Percentiles rank a stretch among this genome's conserved stretches.
Conservation (phyloP, 495 filamentous ascomycete species). For the Podospora pseudopauciseta region DNA sequence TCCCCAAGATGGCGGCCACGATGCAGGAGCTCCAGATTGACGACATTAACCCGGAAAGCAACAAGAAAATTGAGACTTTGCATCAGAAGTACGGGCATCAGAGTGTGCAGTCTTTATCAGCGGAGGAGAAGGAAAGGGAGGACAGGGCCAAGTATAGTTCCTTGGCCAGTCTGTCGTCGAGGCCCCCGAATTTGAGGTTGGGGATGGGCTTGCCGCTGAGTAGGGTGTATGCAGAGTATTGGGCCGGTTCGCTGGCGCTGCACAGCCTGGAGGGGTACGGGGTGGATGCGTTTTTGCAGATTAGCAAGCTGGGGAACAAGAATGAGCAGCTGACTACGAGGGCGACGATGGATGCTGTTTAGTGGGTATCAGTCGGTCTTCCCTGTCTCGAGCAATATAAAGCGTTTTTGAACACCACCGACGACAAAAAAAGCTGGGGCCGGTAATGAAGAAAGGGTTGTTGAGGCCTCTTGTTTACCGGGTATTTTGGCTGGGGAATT, state of each 20-base stretch:
- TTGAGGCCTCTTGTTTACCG: too few relatives aligned
- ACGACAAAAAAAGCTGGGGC: too few relatives aligned
- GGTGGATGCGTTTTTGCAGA: slow-evolving; percentile 95
- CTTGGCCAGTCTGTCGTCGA: slow-evolving; percentile 68
- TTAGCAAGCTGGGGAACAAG: slow-evolving; percentile 96
- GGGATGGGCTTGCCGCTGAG: slow-evolving; percentile 95
- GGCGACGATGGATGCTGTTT: slow-evolving; percentile 86
- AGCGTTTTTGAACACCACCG: too few relatives aligned
- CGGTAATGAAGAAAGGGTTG: too few relatives aligned
- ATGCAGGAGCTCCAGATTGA: slow-evolving; percentile 72
- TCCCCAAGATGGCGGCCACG: slow-evolving; percentile 91
- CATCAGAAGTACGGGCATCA: background rate
- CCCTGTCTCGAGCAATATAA: too few relatives aligned
- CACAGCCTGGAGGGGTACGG: slow-evolving; percentile 96
- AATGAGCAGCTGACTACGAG: slow-evolving; percentile 91
- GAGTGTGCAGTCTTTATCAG: background rate
- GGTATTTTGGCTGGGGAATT: too few relatives aligned
- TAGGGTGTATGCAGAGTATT: slow-evolving; percentile 96
- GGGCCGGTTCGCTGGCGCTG: slow-evolving; percentile 88
- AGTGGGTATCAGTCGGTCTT: slow-evolving; percentile 7
- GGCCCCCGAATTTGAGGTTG: slow-evolving; percentile 81
- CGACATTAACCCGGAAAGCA: background rate
- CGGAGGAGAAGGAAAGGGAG: background rate
- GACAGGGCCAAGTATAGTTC: slow-evolving; percentile 52
- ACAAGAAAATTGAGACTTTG: background rate